phyloP scores from a whole-genome alignment of 192 early-diverging fungal species.

The Coemansia furcata region DNA sequence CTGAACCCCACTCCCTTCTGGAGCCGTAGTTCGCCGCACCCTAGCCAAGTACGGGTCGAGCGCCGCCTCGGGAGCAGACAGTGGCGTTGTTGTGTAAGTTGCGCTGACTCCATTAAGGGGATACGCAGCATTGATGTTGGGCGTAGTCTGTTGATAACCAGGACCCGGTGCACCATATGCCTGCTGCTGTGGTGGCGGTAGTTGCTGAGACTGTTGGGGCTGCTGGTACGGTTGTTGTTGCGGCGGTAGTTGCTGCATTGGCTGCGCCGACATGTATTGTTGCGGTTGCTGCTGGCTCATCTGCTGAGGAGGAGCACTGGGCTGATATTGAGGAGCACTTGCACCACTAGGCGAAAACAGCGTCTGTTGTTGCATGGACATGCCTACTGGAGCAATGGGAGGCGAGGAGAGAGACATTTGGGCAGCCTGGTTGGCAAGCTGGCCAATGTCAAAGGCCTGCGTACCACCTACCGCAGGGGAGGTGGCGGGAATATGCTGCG shows the following conservation, averaged over 20 bases:
- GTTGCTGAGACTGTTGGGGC: conserved; percentile 19
- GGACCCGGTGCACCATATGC: not conserved
- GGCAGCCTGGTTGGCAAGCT: conserved; percentile 41
- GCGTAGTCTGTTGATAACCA: not conserved
- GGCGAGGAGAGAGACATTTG: conserved; percentile 40
- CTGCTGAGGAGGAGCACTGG: conserved; percentile 34
- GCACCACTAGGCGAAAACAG: conserved; percentile 16
- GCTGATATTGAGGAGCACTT: conserved; percentile 31
- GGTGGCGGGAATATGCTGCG: conserved; percentile 7
- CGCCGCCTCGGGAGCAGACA: conserved; percentile 10
- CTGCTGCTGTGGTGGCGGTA: conserved; percentile 9
- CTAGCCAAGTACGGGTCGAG: conserved; percentile 35
- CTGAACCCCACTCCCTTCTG: conserved; percentile 14
- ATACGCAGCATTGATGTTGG: conserved; percentile 3
- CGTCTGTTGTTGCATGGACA: conserved; percentile 23
- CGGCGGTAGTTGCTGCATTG: conserved; percentile 10
- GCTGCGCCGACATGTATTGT: conserved; percentile 1
- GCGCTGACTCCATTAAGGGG: not conserved
- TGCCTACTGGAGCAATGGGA: not conserved
- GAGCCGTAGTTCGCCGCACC: conserved; percentile 22
- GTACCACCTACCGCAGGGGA: conserved; percentile 18
- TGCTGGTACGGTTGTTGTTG: conserved; percentile 15
- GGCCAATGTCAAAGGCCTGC: conserved; percentile 38
- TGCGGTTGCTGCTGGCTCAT: conserved; percentile 9
- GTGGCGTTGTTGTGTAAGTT: not conserved